Percentiles rank a stretch among this genome's conserved stretches.
Conservation (phyloP, 2,329 filamentous ascomycete species). For the Ophiostoma pallidulum region DNA sequence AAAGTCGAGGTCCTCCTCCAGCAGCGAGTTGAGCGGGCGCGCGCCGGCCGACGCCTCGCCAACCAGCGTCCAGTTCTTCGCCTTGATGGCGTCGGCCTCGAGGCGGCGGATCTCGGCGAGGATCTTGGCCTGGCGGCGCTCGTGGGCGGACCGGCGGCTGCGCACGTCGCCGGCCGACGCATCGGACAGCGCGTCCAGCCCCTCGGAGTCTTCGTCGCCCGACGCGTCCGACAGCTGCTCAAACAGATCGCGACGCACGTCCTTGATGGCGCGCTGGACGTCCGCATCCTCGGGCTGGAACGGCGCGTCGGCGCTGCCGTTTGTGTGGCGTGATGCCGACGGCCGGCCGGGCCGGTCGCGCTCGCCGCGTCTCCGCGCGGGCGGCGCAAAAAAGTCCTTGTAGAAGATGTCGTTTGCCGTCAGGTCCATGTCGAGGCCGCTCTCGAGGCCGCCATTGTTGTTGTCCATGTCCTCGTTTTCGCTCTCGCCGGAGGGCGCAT, state of each 20-base stretch:
- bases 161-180: constrained; percentile 58
- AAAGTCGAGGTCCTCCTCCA: constrained; percentile 93
- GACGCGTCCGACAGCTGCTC: constrained; percentile 62
- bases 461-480: constrained; percentile 52
- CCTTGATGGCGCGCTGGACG: constrained; percentile 67
- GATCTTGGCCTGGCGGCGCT: constrained; percentile 76
- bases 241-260: constrained; percentile 83
- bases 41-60: constrained; percentile 80
- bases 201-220: constrained; percentile 11
- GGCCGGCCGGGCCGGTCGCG: constrained; percentile 32
- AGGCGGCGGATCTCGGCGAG: constrained; percentile 84
- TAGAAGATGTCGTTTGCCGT: constrained; percentile 89
- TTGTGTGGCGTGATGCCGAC: constrained; percentile 40
- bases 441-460: constrained; percentile 41
- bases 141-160: constrained; percentile 72
- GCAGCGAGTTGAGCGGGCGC: constrained; percentile 79
- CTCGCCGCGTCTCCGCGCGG: constrained; percentile 59
- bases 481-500: constrained; percentile 60
- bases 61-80: constrained; percentile 80
- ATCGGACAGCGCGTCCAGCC: constrained; percentile 48
- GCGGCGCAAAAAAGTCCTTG: constrained; percentile 86
- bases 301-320: constrained; percentile 38
- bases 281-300: constrained; percentile 50
- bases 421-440: constrained; percentile 24
- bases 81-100: constrained; percentile 79